Percentiles rank a stretch among this genome's conserved stretches.
These are phyloP conservation scores for Cladosporium sp. DNA, from an alignment of 2,329 filamentous ascomycete species.

Conservation along the genomic window DNA sequence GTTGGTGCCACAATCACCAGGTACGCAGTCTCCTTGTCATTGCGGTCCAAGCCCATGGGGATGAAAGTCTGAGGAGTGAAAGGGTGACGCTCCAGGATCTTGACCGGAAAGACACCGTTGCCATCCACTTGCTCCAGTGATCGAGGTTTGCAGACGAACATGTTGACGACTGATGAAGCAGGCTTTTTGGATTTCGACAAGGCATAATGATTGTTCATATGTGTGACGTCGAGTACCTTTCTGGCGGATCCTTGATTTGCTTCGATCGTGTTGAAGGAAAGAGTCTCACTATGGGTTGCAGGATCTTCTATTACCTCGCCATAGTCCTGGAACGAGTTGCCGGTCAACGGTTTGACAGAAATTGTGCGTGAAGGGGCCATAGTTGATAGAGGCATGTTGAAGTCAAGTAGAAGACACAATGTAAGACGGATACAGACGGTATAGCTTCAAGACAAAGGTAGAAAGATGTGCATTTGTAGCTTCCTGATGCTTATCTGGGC, in stretches of 20 bases:
- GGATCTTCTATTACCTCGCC: slow-evolving; percentile 75
- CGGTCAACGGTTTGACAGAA: slow-evolving; percentile 57
- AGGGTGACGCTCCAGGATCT: slow-evolving; percentile 83
- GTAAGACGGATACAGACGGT: neutral
- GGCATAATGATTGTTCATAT: slow-evolving; percentile 66
- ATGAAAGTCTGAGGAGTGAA: slow-evolving; percentile 93
- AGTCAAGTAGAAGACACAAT: neutral
- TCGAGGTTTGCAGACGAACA: slow-evolving; percentile 81
- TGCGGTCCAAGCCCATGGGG: slow-evolving; percentile 59
- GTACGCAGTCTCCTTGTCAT: slow-evolving; percentile 54
- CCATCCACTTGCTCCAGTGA: slow-evolving; percentile 38
- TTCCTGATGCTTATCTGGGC: slow-evolving; percentile 9
- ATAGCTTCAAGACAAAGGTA: neutral
- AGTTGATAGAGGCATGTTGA: slow-evolving; percentile 36
- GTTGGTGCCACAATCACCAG: slow-evolving; percentile 88
- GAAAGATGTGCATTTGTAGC: slow-evolving; percentile 1
- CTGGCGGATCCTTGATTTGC: slow-evolving; percentile 85
- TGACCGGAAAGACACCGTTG: slow-evolving; percentile 55
- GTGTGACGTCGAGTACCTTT: slow-evolving; percentile 79
- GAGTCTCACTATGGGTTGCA: slow-evolving; percentile 42
- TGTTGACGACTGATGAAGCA: slow-evolving; percentile 67
- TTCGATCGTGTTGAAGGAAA: slow-evolving; percentile 43
- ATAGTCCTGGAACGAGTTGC: slow-evolving; percentile 68
- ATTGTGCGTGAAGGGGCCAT: slow-evolving; percentile 42
- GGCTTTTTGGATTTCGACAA: slow-evolving; percentile 56